Evolutionary conservation across 495 filamentous ascomycete species (phyloP).

Genomic region (Podospora bellae-mahoneyi): DNA sequence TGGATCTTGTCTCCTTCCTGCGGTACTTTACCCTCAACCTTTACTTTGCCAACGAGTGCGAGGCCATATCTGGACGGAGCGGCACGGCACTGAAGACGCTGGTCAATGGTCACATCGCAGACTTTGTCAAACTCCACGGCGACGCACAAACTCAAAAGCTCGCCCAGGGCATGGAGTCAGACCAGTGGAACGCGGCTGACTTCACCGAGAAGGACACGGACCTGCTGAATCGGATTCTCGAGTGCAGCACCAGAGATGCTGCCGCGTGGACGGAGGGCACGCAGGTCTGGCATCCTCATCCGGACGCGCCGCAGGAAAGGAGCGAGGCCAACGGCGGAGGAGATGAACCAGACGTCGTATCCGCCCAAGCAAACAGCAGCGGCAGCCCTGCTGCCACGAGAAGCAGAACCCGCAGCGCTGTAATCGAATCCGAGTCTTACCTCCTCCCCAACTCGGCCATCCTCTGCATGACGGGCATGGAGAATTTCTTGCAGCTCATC

Average conservation of each 20-base stretch:
- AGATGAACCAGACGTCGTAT: slow-evolving; percentile 12
- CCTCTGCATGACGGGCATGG: slow-evolving; percentile 73
- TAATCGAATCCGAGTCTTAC: slow-evolving; percentile 80
- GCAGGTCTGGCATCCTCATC: slow-evolving; percentile 64
- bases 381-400: slow-evolving; percentile 43
- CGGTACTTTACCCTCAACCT: slow-evolving; percentile 92
- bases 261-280: slow-evolving; percentile 66
- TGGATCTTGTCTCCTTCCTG: slow-evolving; percentile 75
- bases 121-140: slow-evolving; percentile 75
- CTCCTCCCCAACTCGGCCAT: slow-evolving; percentile 80
- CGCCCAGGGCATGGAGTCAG: slow-evolving; percentile 80
- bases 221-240: slow-evolving; percentile 64
- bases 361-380: slow-evolving; percentile 44
- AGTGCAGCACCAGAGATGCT: slow-evolving; percentile 76
- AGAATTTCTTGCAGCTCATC: slow-evolving; percentile 76
- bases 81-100: slow-evolving; percentile 80
- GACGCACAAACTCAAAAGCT: slow-evolving; percentile 75
- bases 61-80: slow-evolving; percentile 86
- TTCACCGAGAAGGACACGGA: slow-evolving; percentile 66
- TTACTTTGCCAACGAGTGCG: slow-evolving; percentile 94
- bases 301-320: slow-evolving; percentile 29
- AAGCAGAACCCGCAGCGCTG: slow-evolving; percentile 57
- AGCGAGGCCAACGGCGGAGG: slow-evolving; percentile 8
- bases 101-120: slow-evolving; percentile 86
- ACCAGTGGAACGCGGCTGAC: slow-evolving; percentile 87